Base-by-base conservation (phyloP, 768 basidiomycete genomes). In the Lepiota subincarnata region DNA sequence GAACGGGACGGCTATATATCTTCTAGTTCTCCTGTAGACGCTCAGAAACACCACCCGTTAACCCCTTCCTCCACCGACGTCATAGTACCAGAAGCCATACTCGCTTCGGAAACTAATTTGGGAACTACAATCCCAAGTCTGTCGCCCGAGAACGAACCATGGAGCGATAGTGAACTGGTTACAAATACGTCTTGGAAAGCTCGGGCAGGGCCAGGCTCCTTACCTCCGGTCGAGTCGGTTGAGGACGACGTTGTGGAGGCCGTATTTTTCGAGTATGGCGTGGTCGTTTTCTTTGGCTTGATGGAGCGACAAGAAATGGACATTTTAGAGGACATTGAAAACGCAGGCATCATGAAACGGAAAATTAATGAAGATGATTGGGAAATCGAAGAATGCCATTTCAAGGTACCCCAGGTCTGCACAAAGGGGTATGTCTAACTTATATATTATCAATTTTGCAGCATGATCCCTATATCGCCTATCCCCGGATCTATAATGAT, bases 381-480 rank as follows among this genome's bases (percentile, higher is more conserved):
- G 94, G 92, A 97, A 64, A 76, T 95, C 16, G 95, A 98, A 66
- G 87, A 93, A 62, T 96, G 89, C 59, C 94, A 97, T 73, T 97
- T 84, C 70, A 77, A 81, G 10, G 92, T 92, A 64, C 24, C 82
- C 76, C 14, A 14, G 46, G 39, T 18, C 39, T 16, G 10, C 19
- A n/a, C 20, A 46, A 48, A 7, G 14, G 19, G 61, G 42, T 16
- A 50, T 43, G 39, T 14, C 31, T 24, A 40, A 37, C 34, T 13
- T n/a, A n/a, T 20, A 26, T 43, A 35, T 47, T 43, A 35, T 47
- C 18, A 53, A 40, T 48, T 50, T 31, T 50, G 55, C 56, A 90
- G 90, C 89, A 93, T 63, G 94, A 98, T 62, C 80, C 87, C 2
- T 70, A 83, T 50, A 92, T 94, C 8, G 77, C 82, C 0, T 92